Conservation (phyloP, 1,139 yeast genomes). For the Eremothecium sinecaudum region DNA sequence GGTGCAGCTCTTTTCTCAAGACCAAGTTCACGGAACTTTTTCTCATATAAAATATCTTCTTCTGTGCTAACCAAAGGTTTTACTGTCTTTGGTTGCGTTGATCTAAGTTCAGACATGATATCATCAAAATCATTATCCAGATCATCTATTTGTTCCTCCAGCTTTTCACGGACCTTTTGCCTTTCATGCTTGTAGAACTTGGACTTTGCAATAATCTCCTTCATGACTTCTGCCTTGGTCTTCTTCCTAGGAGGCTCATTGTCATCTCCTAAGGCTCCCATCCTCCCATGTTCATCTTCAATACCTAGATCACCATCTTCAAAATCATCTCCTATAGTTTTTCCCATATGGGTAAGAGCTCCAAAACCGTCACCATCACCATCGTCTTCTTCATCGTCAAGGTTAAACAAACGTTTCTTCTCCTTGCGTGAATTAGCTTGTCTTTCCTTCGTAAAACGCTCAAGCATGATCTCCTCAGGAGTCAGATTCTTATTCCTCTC, state of each 20-base stretch:
- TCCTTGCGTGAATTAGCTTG: conserved; percentile 43
- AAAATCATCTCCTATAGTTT: conserved; percentile 48
- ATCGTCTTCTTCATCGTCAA: conserved; percentile 54
- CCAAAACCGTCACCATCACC: conserved; percentile 39
- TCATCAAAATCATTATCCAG: conserved; percentile 73
- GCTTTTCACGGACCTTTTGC: conserved; percentile 64
- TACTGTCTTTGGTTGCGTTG: conserved; percentile 20
- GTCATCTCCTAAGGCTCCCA: conserved; percentile 26
- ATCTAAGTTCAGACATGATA: conserved; percentile 54
- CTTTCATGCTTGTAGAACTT: conserved; percentile 83
- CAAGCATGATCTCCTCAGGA: conserved; percentile 89
- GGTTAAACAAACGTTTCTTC: conserved; percentile 51
- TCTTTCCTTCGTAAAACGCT: conserved; percentile 83
- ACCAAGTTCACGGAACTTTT: conserved; percentile 65
- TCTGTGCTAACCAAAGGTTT: conserved; percentile 6
- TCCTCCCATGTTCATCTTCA: conserved; percentile 34
- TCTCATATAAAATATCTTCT: conserved; percentile 45
- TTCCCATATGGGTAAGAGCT: conserved; percentile 72
- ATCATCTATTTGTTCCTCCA: conserved; percentile 61
- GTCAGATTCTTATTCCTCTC: conserved; percentile 64
- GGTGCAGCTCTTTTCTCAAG: conserved; percentile 88
- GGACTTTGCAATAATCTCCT: conserved; percentile 91
- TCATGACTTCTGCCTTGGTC: conserved; percentile 91
- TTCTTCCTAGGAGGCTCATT: conserved; percentile 52
- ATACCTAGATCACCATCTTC: conserved; percentile 37